phyloP scores from a whole-genome alignment of 1,284 basidiomycete genomes.

The Ganoderma multipileum region DNA sequence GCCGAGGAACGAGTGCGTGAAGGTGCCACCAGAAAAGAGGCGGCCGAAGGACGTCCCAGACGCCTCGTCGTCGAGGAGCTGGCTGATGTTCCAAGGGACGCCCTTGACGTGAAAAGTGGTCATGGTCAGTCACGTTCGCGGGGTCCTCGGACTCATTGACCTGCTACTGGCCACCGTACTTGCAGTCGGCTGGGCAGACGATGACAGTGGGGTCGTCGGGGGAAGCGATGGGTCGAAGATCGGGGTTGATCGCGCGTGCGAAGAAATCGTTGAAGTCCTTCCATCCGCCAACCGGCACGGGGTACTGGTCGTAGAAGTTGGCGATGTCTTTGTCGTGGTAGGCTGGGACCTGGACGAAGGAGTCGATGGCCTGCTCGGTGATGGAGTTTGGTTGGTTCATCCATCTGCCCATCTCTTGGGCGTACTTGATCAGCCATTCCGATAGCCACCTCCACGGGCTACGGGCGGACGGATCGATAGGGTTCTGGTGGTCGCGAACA shows the following conservation, averaged over 20 bases:
- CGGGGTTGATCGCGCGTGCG: slow-evolving; percentile 25
- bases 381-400: slow-evolving; percentile 29
- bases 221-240: slow-evolving; percentile 24
- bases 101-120: slow-evolving; percentile 25
- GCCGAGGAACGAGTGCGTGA: slow-evolving; percentile 33
- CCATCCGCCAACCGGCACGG: slow-evolving; percentile 21
- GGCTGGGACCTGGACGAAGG: slow-evolving; percentile 19
- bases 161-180: slow-evolving; percentile 27
- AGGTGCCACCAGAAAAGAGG: slow-evolving; percentile 28
- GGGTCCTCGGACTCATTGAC: slow-evolving; percentile 25
- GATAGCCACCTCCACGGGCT: slow-evolving; percentile 27
- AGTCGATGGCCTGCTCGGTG: slow-evolving; percentile 17
- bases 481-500: slow-evolving; percentile 21
- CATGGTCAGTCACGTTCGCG: slow-evolving; percentile 12
- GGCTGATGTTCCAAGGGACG: slow-evolving; percentile 28
- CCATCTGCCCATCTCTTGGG: slow-evolving; percentile 28
- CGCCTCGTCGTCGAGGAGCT: slow-evolving; percentile 28
- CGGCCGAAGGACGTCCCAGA: slow-evolving; percentile 9
- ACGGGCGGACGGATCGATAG: slow-evolving; percentile 21
- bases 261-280: slow-evolving; percentile 35
- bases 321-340: slow-evolving; percentile 17
- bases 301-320: slow-evolving; percentile 29
- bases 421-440: slow-evolving; percentile 31
- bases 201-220: slow-evolving; percentile 18
- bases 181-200: slow-evolving; percentile 31